Evolutionary conservation across 805 yeast species (phyloP), one percentile per base, ranked within the genome.

Genomic region (Saccharomycopsis guyanensis): DNA sequence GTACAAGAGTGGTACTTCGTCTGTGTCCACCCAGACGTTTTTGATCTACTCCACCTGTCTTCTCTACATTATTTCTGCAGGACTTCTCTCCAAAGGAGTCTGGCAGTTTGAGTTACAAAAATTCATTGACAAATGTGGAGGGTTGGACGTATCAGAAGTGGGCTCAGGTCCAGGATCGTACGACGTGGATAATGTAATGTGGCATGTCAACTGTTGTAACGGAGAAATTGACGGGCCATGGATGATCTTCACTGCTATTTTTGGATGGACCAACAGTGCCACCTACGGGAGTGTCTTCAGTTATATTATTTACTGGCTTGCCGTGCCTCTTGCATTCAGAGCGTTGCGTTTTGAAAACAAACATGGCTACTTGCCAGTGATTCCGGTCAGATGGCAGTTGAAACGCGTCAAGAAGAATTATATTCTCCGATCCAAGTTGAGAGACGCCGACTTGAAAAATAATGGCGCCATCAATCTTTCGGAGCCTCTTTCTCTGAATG

Each of bases 161-260:
- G 97, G 97, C 1, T 81, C 82, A 34, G 97, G 97, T 0, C 96
- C 96, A 0, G 97, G 97, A 0, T 83, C 94, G 0, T 88, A 88
- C 58, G 95, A 88, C 57, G 80, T 88, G 19, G 54, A 74, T 18
- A 75, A 71, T 40, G 79, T 93, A 4, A 80, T 88, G 2, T 88
- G 97, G 97, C 97, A 88, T 61, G 95, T 88, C 22, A 86, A 88
- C 64, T 87, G 96, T 62, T 88, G 97, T 66, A 87, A 87, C 61
- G 94, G 95, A 20, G 82, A 85, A 55, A 83, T 75, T n/a, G 96
- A 88, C 58, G 95, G 95, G 3, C 78, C 81, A 27, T 88, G 95
- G 95, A 86, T 87, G 95, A 68, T 88, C 31, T 71, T 85, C 56
- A 86, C 89, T 31, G 96, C 95, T 1, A 69, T 88, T 3, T 72